A percentile compares a stretch with the other conserved stretches of the same genome.
Conservation (phyloP, 805 yeast species). For the Suhomyces canberraensis region DNA sequence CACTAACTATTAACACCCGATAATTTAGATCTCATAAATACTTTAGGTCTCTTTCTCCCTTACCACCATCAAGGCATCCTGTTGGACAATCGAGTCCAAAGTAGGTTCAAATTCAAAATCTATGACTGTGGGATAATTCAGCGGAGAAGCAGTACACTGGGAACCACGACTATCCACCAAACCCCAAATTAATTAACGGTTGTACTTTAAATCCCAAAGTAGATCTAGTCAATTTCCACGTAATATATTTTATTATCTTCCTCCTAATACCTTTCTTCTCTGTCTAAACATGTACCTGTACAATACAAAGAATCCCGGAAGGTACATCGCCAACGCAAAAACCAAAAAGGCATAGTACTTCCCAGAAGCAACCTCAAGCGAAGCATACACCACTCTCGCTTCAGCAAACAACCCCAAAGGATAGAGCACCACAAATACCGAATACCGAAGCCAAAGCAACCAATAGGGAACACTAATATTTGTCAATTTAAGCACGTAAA, state of each 20-base stretch:
- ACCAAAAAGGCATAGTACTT: constrained; percentile 20
- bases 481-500: constrained; percentile 20
- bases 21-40: too few relatives aligned
- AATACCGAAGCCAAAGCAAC: constrained; percentile 28
- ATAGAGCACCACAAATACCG: constrained; percentile 26
- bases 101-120: too few relatives aligned
- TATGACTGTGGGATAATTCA: too few relatives aligned
- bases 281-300: constrained; percentile 32
- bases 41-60: too few relatives aligned
- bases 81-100: too few relatives aligned
- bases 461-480: constrained; percentile 12
- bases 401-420: constrained; percentile 30
- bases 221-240: too few relatives aligned
- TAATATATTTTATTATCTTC: neutral
- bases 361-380: constrained; percentile 15
- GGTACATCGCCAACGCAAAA: constrained; percentile 20
- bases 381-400: constrained; percentile 23
- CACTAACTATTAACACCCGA: too few relatives aligned
- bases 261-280: constrained; percentile 18
- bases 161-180: too few relatives aligned
- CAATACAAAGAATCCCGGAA: constrained; percentile 29
- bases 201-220: too few relatives aligned
- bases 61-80: too few relatives aligned
- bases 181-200: too few relatives aligned
- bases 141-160: too few relatives aligned